Percentiles rank a stretch among this genome's conserved stretches.
Conservation (phyloP, 192 early-diverging fungal species). For the Dissophora globulifera region DNA sequence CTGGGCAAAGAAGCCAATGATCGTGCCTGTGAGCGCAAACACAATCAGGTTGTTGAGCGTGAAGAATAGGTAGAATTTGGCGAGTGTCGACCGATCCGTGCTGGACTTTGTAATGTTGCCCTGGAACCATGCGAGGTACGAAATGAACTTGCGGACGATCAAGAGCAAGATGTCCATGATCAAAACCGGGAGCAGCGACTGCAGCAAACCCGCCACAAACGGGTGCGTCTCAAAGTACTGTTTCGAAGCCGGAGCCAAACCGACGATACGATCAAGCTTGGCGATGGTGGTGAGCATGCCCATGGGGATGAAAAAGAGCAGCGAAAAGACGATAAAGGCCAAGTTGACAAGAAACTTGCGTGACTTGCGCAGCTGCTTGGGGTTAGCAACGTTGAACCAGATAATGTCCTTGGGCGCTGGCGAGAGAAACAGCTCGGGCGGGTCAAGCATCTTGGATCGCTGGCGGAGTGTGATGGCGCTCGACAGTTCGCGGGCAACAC, state of each 20-base stretch:
- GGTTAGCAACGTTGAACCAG: constrained; percentile 75
- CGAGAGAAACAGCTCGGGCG: constrained; percentile 60
- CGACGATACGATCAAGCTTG: constrained; percentile 65
- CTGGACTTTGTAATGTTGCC: constrained; percentile 76
- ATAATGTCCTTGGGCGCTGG: constrained; percentile 83
- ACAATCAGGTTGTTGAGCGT: constrained; percentile 76
- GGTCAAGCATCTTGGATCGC: constrained; percentile 33
- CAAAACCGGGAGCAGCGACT: constrained; percentile 74
- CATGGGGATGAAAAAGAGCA: constrained; percentile 77
- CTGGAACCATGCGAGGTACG: constrained; percentile 71
- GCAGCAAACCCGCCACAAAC: constrained; percentile 67
- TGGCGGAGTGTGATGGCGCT: constrained; percentile 11
- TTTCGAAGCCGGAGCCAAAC: constrained; percentile 61
- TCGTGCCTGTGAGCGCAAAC: constrained; percentile 63
- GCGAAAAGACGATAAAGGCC: constrained; percentile 65
- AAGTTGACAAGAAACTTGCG: constrained; percentile 55
- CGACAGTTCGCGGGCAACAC: constrained; percentile 56
- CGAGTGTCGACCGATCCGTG: constrained; percentile 73
- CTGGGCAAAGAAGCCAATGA: constrained; percentile 23
- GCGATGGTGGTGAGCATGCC: constrained; percentile 68
- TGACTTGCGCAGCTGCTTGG: constrained; percentile 57
- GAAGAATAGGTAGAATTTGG: constrained; percentile 80
- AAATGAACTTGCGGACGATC: constrained; percentile 70
- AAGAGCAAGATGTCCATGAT: constrained; percentile 74
- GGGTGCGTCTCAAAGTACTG: constrained; percentile 59